Evolutionary conservation across 1,284 basidiomycete species (phyloP).

Genomic region (Grifola frondosa): DNA sequence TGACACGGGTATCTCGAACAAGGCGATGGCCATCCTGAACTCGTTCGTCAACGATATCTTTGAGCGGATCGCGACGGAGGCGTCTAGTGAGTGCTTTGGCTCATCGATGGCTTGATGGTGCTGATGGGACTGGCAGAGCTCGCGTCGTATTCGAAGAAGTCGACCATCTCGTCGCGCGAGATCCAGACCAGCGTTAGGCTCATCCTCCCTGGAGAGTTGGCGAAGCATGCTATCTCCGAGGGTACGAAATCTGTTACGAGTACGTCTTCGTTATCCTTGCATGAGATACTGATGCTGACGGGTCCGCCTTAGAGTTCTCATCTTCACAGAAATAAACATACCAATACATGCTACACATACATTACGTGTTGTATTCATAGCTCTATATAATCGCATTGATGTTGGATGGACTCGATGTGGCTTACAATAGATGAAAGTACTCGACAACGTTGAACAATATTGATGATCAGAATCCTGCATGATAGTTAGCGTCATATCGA

Average conservation of each 20-base stretch:
- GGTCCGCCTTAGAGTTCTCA: constrained; percentile 26
- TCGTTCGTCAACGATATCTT: constrained; percentile 74
- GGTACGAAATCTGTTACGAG: constrained; percentile 60
- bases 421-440: too few species aligned
- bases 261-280: constrained; percentile 14
- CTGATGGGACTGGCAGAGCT: constrained; percentile 44
- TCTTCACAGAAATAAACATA: constrained; percentile 27
- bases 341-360: constrained; percentile 11
- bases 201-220: constrained; percentile 73
- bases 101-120: constrained; percentile 1
- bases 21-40: constrained; percentile 76
- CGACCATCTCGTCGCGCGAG: constrained; percentile 73
- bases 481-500: background rate
- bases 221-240: constrained; percentile 84
- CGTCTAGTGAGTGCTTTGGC: constrained; percentile 49
- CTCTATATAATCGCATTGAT: constrained; percentile 12
- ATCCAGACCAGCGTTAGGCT: constrained; percentile 74
- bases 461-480: constrained; percentile 10
- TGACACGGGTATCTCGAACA: constrained; percentile 77
- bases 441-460: too few species aligned
- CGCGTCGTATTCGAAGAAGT: constrained; percentile 73
- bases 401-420: too few species aligned
- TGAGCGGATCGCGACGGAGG: constrained; percentile 70
- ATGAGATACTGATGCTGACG: constrained; percentile 1
- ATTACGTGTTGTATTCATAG: constrained; percentile 20